Evolutionary conservation across 2,329 filamentous ascomycete genomes (phyloP), one percentile per base, ranked within the genome.

Genomic region (Ophiostoma australiae): DNA sequence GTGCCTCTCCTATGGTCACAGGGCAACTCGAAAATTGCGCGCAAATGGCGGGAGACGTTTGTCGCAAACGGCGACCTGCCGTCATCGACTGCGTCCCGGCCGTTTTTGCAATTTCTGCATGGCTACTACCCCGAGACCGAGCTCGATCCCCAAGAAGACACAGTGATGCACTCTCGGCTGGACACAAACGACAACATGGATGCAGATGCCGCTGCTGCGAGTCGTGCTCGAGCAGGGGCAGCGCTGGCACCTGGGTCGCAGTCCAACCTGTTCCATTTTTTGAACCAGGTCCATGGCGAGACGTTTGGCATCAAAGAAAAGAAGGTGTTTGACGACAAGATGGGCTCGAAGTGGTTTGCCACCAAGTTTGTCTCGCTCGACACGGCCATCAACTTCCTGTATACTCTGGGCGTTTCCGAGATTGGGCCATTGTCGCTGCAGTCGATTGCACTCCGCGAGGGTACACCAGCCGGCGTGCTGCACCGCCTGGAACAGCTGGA

Each of bases 261-360:
- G 11, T 7, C 31, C 3, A 73, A 71, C 33, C 37, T 75, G 2
- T 75, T 55, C 44, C 68, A 75, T 23, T 48, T 71, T 15, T 72
- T 65, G 67, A 77, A 82, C 70, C 78, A 76, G n/a, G 77, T 79
- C 2, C 78, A 81, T 37, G 80, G 80, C n/a, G 75, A 77, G 55
- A 80, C 78, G 1, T 80, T 80, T 72, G 79, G 80, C 31, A 79
- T 81, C 35, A 73, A 74, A 17, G 80, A 80, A 48, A 87, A 85
- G 72, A 79, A 80, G 15, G 44, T 63, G 10, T 86, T 88, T 73
- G 90, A 87, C 76, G 92, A 95, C 78, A 80, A 82, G 0, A 85
- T 96, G 39, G 90, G 91, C 23, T 91, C 93, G n/a, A 87, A 89
- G 73, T 88, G 93, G 81, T 94, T 97, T 77, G 93, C 93, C 11